These are phyloP conservation scores for Pseudomicrostroma phylloplanum DNA, from an alignment of 1,284 basidiomycete species.

Conservation along the genomic window DNA sequence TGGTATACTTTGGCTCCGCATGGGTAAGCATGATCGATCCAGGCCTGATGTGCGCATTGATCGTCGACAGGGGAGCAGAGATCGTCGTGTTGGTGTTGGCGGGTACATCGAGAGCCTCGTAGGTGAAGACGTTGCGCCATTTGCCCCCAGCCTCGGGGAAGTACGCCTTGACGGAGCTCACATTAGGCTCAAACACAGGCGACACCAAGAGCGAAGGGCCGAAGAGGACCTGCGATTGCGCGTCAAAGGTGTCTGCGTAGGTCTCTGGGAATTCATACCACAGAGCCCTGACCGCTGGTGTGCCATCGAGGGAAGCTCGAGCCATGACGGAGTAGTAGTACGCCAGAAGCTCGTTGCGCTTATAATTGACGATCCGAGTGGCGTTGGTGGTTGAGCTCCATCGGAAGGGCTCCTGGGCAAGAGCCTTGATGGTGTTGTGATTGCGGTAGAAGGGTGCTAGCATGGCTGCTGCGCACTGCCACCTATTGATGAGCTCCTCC, in stretches of 20 bases:
- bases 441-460: constrained; percentile 52
- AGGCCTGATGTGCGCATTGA: constrained; percentile 35
- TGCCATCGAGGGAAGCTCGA: constrained; percentile 14
- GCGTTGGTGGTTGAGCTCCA: constrained; percentile 34
- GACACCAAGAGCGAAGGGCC: constrained; percentile 26
- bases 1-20: constrained; percentile 24
- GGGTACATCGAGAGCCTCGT: constrained; percentile 56
- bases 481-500: constrained; percentile 53
- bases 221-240: constrained; percentile 30
- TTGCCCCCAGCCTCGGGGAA: constrained; percentile 29
- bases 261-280: constrained; percentile 33
- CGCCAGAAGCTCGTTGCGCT: constrained; percentile 28
- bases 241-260: constrained; percentile 25
- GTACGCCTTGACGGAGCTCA: constrained; percentile 41
- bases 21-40: constrained; percentile 25
- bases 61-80: constrained; percentile 33
- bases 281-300: constrained; percentile 24
- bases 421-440: constrained; percentile 29
- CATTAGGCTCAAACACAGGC: constrained; percentile 31
- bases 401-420: constrained; percentile 32
- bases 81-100: constrained; percentile 55
- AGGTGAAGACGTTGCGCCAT: constrained; percentile 73
- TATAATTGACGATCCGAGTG: constrained; percentile 24
- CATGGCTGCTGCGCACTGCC: constrained; percentile 2
- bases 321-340: constrained; percentile 27